Conservation (phyloP, 495 filamentous ascomycete genomes). For the Thermochaetoides thermophila region DNA sequence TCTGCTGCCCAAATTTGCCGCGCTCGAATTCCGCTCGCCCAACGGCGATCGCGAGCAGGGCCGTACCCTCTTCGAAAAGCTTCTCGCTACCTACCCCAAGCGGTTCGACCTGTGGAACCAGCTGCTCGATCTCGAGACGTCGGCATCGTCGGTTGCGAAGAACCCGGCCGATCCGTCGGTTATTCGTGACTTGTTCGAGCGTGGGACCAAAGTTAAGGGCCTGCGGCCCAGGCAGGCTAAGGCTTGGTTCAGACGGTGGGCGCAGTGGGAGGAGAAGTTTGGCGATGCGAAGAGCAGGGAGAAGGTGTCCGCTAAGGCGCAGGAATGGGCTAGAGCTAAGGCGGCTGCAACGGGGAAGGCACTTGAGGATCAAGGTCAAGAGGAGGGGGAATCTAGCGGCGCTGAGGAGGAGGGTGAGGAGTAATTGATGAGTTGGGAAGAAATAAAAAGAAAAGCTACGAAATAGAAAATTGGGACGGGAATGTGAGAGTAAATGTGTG, state of each 20-base stretch:
- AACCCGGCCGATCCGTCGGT: conserved; percentile 36
- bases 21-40: conserved; percentile 73
- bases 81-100: conserved; percentile 73
- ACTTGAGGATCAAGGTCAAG: conserved; percentile 11
- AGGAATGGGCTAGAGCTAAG: conserved; percentile 39
- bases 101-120: conserved; percentile 86
- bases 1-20: conserved; percentile 73
- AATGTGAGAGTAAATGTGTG: too few species aligned
- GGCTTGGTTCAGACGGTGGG: conserved; percentile 74
- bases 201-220: conserved; percentile 54
- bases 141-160: conserved; percentile 23
- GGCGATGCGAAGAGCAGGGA: conserved; percentile 58
- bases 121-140: conserved; percentile 70
- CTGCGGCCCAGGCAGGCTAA: conserved; percentile 60
- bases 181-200: conserved; percentile 63
- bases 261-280: conserved; percentile 59
- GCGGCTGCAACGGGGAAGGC: conserved; percentile 17
- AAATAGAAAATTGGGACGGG: too few species aligned
- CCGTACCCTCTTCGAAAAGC: conserved; percentile 82
- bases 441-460: too few species aligned
- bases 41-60: conserved; percentile 82
- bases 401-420: conserved; percentile 2
- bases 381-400: conserved; percentile 10
- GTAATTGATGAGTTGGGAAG: too few species aligned
- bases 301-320: conserved; percentile 57